Conservation (phyloP, 2,329 filamentous ascomycete species). For the Cladosporium sp. region DNA sequence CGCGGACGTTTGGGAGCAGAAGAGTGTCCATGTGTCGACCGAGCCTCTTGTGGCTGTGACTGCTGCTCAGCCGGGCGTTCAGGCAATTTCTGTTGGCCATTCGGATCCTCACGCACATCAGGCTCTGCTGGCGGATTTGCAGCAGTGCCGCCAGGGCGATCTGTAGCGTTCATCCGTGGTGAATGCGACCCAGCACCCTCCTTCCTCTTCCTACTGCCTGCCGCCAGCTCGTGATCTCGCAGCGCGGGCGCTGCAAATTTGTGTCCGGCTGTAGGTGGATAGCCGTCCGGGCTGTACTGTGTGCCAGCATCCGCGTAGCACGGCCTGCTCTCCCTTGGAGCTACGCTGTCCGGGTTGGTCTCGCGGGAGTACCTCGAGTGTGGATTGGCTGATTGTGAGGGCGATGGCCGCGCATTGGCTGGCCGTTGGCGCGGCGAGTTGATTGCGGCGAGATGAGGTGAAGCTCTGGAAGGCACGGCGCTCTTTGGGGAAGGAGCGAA, state of each 20-base stretch:
- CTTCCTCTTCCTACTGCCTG: constrained; percentile 32
- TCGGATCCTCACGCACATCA: constrained; percentile 12
- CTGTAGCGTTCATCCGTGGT: constrained; percentile 23
- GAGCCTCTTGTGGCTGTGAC: constrained; percentile 29
- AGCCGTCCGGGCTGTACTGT: constrained; percentile 55
- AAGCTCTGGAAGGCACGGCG: constrained; percentile 4
- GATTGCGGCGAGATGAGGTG: constrained; percentile 9
- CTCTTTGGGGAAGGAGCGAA: constrained; percentile 11
- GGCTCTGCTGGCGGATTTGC: constrained; percentile 17
- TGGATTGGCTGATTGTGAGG: background rate
- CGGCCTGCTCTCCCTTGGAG: background rate
- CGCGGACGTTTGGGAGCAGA: constrained; percentile 45
- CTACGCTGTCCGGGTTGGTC: constrained; percentile 15
- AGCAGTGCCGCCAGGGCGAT: constrained; percentile 3
- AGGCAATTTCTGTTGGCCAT: constrained; percentile 8
- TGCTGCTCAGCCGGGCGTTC: constrained; percentile 11
- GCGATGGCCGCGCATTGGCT: constrained; percentile 14
- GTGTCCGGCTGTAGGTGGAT: constrained; percentile 43
- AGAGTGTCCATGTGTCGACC: constrained; percentile 34
- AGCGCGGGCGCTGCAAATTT: constrained; percentile 26
- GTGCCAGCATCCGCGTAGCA: constrained; percentile 50
- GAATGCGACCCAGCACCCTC: constrained; percentile 19
- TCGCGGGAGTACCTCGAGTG: constrained; percentile 11
- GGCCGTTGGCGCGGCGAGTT: constrained; percentile 17
- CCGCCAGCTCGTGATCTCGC: constrained; percentile 19